Evolutionary conservation across 768 basidiomycete genomes (phyloP), one percentile per base, ranked within the genome.

Genomic region (Cubamyces sp.): DNA sequence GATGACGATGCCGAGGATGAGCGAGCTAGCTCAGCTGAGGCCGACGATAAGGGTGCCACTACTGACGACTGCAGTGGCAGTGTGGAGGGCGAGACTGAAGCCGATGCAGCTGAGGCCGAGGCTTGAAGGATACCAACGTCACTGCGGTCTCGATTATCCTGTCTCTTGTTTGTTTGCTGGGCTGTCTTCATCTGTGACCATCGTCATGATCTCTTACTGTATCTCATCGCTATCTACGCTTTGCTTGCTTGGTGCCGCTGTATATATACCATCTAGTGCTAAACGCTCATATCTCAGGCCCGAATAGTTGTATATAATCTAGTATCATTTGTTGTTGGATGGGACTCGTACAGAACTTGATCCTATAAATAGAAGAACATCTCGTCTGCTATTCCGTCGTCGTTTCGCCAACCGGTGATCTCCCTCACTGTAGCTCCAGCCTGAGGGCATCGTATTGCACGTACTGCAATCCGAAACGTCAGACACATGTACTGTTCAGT

Each of bases 371-470:
- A n/a, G 16, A 1, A 34, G 34, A 34, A 34, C 11, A 6, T 6
- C 34, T 34, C 34, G 9, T 6, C 1, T 1, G 9, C 16, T 30
- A 23, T 26, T n/a, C 26, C 15, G 26, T 7, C 8, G 4, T 25
- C 6, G 1, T 26, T 3, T 11, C 16, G 45, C 18, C 23, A 18
- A 23, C 1, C n/a, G n/a, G n/a, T n/a, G n/a, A n/a, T n/a, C 2
- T 34, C 41, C 34, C 30, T 37, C 37, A 59, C 25, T 43, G 57
- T 1, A 69, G 37, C 39, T 69, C 68, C 5, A 71, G 58, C 34
- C 70, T 60, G 12, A 71, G 53, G 1, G 70, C 70, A 34, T 71
- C 70, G 56, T 71, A 71, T 37, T 71, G 70, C 12, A 71, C 66
- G 42, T 71, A 71, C 69, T 68, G 19, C 25, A 50, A 7, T 34